These are phyloP conservation scores for Blepharisma stoltei DNA, from an alignment of 73 alveolate genomes.

Conservation along the genomic window DNA sequence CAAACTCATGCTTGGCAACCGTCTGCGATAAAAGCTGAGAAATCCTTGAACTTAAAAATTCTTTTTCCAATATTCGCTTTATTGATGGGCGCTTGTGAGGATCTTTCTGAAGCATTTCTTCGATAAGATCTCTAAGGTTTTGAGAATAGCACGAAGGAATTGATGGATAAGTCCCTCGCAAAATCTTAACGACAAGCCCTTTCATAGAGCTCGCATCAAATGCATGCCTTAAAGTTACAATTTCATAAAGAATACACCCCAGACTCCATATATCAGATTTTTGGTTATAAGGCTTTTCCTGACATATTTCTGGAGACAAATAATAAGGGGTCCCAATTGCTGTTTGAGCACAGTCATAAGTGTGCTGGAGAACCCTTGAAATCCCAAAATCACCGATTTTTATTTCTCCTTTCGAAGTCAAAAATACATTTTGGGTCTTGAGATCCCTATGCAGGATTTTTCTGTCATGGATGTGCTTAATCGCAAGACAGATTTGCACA, in stretches of 20 bases:
- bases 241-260: constrained; percentile 96
- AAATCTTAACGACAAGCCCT: constrained; percentile 82
- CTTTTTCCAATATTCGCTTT: constrained; percentile 72
- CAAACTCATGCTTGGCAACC: constrained; percentile 47
- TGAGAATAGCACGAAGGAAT: constrained; percentile 64
- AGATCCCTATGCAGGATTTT: constrained; percentile 95
- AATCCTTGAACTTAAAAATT: constrained; percentile 55
- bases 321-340: constrained; percentile 99
- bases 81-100: constrained; percentile 80
- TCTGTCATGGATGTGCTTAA: constrained; percentile 95
- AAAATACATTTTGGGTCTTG: constrained; percentile 93
- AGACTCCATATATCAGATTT: constrained; percentile 98
- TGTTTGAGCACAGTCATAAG: constrained; percentile 96
- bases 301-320: constrained; percentile 97
- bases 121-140: constrained; percentile 54
- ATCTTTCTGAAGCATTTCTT: constrained; percentile 80
- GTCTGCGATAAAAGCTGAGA: constrained; percentile 32
- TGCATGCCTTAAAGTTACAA: constrained; percentile 97
- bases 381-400: constrained; percentile 97
- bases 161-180: constrained; percentile 80
- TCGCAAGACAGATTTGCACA: constrained; percentile 94
- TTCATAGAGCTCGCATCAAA: constrained; percentile 96
- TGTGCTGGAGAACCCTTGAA: constrained; percentile 86
- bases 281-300: constrained; percentile 94
- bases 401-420: constrained; percentile 84